Percentiles rank a stretch among this genome's conserved stretches.
Conservation (phyloP, 2,329 filamentous ascomycete genomes). For the Aspergillus jensenii region DNA sequence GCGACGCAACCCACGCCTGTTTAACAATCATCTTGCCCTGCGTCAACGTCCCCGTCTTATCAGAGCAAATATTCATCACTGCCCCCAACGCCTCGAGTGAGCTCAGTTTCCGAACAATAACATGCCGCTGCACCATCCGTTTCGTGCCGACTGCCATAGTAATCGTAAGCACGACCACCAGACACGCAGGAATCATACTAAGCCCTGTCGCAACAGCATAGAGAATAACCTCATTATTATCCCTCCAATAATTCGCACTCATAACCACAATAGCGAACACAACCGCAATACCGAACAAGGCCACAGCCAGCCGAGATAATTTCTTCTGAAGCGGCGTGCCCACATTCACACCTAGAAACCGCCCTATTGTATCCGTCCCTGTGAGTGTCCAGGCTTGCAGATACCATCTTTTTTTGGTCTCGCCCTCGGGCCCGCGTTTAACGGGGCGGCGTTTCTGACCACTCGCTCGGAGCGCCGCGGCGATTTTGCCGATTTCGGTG, state of each 20-base stretch:
- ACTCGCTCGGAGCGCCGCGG: constrained; percentile 60
- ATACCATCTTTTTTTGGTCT: constrained; percentile 55
- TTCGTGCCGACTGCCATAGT: constrained; percentile 65
- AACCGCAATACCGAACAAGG: constrained; percentile 66
- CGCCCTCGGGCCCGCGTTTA: constrained; percentile 50
- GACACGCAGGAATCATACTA: constrained; percentile 62
- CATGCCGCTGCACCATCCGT: constrained; percentile 56
- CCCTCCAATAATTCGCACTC: constrained; percentile 59
- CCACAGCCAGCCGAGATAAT: constrained; percentile 65
- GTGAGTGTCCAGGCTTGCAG: constrained; percentile 53
- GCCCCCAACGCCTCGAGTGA: constrained; percentile 62
- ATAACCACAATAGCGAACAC: constrained; percentile 69
- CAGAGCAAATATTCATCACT: neutral
- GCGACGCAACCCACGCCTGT: no score
- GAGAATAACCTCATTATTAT: constrained; percentile 61
- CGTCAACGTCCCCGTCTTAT: no score
- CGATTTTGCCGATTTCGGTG: constrained; percentile 66
- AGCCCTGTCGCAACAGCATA: constrained; percentile 61
- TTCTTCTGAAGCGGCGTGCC: constrained; percentile 71
- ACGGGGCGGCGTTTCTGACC: constrained; percentile 53
- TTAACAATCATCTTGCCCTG: no score
- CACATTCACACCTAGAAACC: constrained; percentile 66
- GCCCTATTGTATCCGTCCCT: constrained; percentile 57
- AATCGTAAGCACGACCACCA: constrained; percentile 67
- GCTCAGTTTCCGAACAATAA: constrained; percentile 58